phyloP scores from a whole-genome alignment of 805 yeast genomes.

The Yueomyces sp. region DNA sequence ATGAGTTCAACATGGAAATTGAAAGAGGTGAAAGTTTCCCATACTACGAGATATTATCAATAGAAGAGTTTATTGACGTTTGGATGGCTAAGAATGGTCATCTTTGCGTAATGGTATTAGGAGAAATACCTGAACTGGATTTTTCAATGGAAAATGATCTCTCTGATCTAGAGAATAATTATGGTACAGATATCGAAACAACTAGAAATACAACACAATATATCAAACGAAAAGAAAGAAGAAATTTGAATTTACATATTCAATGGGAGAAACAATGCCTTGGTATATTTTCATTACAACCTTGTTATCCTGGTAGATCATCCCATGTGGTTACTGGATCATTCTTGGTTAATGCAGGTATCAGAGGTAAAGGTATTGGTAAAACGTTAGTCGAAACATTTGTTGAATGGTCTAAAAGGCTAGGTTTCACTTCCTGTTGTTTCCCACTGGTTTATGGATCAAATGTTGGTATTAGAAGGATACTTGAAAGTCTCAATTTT shows the following conservation, averaged over 20 bases:
- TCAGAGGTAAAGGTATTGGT: slow-evolving; percentile 87
- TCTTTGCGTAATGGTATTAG: slow-evolving; percentile 46
- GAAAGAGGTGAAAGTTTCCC: slow-evolving; percentile 82
- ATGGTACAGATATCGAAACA: slow-evolving; percentile 11
- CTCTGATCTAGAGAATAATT: slow-evolving; percentile 8
- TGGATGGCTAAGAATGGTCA: slow-evolving; percentile 61
- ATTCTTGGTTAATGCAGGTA: slow-evolving; percentile 83
- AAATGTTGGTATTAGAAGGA: slow-evolving; percentile 67
- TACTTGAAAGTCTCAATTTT: slow-evolving; percentile 67
- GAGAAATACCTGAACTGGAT: slow-evolving; percentile 47
- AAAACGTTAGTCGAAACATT: slow-evolving; percentile 71
- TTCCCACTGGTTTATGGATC: slow-evolving; percentile 84
- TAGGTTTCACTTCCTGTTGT: slow-evolving; percentile 76
- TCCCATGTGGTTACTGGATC: slow-evolving; percentile 88
- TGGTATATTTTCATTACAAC: slow-evolving; percentile 75
- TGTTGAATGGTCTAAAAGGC: slow-evolving; percentile 78
- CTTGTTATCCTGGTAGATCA: slow-evolving; percentile 86
- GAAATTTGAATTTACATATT: slow-evolving; percentile 25
- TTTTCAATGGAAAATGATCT: slow-evolving; percentile 15
- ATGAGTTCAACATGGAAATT: slow-evolving; percentile 87
- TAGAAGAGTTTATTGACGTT: slow-evolving; percentile 64
- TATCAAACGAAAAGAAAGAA: slow-evolving; percentile 15
- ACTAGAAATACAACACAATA: slow-evolving; percentile 17
- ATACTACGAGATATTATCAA: slow-evolving; percentile 62
- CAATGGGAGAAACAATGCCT: slow-evolving; percentile 91